Conservation (phyloP, 2,329 filamentous ascomycete genomes). For the Amesomyces nigricolor region DNA sequence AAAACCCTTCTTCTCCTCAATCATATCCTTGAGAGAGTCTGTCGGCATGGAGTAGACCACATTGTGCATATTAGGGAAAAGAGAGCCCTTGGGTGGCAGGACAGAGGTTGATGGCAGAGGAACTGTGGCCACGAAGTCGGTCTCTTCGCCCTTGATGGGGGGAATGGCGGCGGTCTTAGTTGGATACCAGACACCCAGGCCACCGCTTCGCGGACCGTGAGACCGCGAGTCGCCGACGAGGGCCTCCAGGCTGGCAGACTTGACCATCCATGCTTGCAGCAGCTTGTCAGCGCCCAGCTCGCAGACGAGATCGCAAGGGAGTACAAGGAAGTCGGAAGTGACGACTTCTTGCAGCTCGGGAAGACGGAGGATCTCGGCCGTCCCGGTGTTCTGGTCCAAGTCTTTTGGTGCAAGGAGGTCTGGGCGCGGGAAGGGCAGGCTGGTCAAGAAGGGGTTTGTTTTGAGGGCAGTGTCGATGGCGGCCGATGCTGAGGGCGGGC, state of each 20-base stretch:
- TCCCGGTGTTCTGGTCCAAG: conserved; percentile 78
- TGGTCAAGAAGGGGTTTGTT: conserved; percentile 72
- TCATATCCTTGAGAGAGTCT: conserved; percentile 79
- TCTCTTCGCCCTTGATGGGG: conserved; percentile 82
- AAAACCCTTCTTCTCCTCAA: conserved; percentile 67
- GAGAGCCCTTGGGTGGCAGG: conserved; percentile 55
- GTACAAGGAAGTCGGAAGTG: conserved; percentile 78
- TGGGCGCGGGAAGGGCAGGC: conserved; percentile 65
- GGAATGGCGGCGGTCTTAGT: conserved; percentile 60
- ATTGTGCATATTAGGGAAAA: conserved; percentile 65
- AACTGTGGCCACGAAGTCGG: conserved; percentile 80
- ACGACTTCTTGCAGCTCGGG: conserved; percentile 75
- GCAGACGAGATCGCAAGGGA: conserved; percentile 91
- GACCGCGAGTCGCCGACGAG: conserved; percentile 46
- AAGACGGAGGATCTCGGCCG: conserved; percentile 79
- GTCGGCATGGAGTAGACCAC: conserved; percentile 83
- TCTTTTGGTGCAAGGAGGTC: conserved; percentile 70
- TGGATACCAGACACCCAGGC: conserved; percentile 85
- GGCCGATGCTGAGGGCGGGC: conserved; percentile 58
- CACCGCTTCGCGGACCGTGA: conserved; percentile 56
- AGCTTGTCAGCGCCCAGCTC: conserved; percentile 79
- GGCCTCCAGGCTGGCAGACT: conserved; percentile 63
- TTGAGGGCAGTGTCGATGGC: conserved; percentile 66
- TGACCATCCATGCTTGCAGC: conserved; percentile 87
- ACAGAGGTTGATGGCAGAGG: conserved; percentile 56